Evolutionary conservation across 2,329 filamentous ascomycete species (phyloP).

Genomic region (Talaromyces pinophilus): DNA sequence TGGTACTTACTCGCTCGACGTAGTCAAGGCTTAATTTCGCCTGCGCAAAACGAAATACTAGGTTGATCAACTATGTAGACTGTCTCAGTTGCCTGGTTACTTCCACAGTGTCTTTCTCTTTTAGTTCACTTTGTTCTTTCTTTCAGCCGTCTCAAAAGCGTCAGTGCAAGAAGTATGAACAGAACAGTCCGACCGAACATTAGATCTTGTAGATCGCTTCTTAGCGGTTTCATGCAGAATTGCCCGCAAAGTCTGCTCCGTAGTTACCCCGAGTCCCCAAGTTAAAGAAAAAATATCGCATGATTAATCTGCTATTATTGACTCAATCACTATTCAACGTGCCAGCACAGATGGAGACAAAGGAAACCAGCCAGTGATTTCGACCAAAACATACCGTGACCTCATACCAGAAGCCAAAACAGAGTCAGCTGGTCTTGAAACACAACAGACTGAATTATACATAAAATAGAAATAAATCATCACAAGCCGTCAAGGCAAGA

Average conservation of each 20-base stretch:
- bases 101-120: neutral
- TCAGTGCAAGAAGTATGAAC: neutral
- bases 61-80: neutral
- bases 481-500: neutral
- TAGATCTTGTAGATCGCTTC: conserved; percentile 10
- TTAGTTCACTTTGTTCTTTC: no score
- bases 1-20: neutral
- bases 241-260: neutral
- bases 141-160: no score
- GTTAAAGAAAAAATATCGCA: neutral
- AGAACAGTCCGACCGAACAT: neutral
- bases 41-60: neutral
- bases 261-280: neutral
- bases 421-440: neutral
- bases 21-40: conserved; percentile 8
- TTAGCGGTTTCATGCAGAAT: conserved; percentile 8
- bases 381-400: neutral
- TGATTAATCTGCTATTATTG: neutral
- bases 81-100: neutral
- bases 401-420: neutral
- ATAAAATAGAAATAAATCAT: neutral
- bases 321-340: neutral
- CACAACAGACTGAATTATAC: neutral
- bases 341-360: neutral
- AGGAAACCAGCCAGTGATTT: neutral